These are phyloP conservation scores for Ustilago xerochloae DNA, from an alignment of 1,284 basidiomycete genomes.

Conservation along the genomic window DNA sequence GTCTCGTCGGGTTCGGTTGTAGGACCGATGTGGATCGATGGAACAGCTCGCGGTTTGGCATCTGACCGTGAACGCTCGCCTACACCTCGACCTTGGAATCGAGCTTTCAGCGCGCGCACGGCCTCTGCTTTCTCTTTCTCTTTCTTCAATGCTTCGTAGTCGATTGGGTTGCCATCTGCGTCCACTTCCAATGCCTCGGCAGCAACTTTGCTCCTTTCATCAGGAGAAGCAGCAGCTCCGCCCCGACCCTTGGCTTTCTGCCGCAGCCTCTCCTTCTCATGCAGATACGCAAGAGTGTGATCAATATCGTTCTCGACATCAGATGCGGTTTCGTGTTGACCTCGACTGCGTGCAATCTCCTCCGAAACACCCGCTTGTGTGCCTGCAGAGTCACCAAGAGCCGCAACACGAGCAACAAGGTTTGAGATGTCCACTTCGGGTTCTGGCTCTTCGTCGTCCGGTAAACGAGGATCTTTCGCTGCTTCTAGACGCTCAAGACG, in stretches of 20 bases:
- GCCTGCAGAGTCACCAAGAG: constrained; percentile 41
- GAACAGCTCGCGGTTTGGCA: constrained; percentile 8
- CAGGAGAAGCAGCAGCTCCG: not conserved
- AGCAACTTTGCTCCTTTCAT: not conserved
- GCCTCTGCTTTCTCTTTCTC: constrained; percentile 61
- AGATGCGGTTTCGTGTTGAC: constrained; percentile 39
- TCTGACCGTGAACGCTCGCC: constrained; percentile 30
- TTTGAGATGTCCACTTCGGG: constrained; percentile 62
- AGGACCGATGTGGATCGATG: constrained; percentile 41
- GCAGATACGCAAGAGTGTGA: constrained; percentile 50
- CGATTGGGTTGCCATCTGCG: constrained; percentile 34
- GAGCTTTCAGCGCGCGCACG: constrained; percentile 49
- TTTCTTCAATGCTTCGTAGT: constrained; percentile 41
- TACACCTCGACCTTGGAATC: constrained; percentile 48
- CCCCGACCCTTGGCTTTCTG: constrained; percentile 38
- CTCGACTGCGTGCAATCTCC: constrained; percentile 31
- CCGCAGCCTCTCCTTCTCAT: constrained; percentile 44
- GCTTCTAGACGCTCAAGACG: constrained; percentile 47
- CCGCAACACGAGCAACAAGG: constrained; percentile 53
- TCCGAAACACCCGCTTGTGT: constrained; percentile 38
- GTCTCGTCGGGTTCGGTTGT: not conserved
- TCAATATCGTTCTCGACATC: constrained; percentile 61
- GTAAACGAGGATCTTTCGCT: constrained; percentile 35
- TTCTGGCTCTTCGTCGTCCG: constrained; percentile 55
- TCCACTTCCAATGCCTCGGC: constrained; percentile 21